Evolutionary conservation across 139 green algal species (phyloP).

Genomic region (Edaphochlamys debaryana): DNA sequence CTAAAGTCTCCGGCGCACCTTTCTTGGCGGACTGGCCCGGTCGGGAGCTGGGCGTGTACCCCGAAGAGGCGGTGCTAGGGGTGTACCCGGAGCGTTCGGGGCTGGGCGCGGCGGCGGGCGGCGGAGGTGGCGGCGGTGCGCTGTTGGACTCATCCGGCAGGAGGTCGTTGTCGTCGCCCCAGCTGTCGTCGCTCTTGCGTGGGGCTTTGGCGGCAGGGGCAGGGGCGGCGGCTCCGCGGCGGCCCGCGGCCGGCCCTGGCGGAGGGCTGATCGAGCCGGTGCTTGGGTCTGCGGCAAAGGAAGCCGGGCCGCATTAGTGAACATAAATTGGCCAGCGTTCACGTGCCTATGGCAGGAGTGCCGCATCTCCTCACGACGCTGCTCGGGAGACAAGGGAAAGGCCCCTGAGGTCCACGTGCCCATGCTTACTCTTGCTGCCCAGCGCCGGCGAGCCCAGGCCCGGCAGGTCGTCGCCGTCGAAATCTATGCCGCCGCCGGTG

Average conservation of each 20-base stretch:
- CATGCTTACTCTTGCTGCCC: slow-evolving; percentile 38
- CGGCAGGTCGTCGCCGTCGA: slow-evolving; percentile 36
- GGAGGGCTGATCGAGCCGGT: not conserved
- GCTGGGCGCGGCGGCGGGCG: not conserved
- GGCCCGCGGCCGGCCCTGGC: not conserved
- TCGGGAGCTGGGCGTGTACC: too few species aligned
- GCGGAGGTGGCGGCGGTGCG: not conserved
- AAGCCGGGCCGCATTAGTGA: too few species aligned
- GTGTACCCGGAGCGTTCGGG: slow-evolving; percentile 7
- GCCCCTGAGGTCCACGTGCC: too few species aligned
- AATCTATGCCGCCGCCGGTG: slow-evolving; percentile 16
- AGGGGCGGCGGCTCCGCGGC: not conserved
- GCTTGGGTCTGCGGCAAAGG: slow-evolving; percentile 13
- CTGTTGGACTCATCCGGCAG: slow-evolving; percentile 41
- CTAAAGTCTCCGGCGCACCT: too few species aligned
- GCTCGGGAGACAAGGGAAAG: too few species aligned
- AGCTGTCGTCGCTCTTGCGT: slow-evolving; percentile 32
- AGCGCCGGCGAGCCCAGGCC: slow-evolving; percentile 18
- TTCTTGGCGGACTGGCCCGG: not conserved
- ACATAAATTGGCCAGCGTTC: too few species aligned
- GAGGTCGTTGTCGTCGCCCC: slow-evolving; percentile 45
- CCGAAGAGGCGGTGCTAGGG: not conserved
- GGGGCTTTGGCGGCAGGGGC: not conserved
- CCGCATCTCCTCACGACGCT: too few species aligned
- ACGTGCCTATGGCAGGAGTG: too few species aligned